Evolutionary conservation across 2,329 filamentous ascomycete species (phyloP).

Genomic region (Chrysosphaeria jannelii): DNA sequence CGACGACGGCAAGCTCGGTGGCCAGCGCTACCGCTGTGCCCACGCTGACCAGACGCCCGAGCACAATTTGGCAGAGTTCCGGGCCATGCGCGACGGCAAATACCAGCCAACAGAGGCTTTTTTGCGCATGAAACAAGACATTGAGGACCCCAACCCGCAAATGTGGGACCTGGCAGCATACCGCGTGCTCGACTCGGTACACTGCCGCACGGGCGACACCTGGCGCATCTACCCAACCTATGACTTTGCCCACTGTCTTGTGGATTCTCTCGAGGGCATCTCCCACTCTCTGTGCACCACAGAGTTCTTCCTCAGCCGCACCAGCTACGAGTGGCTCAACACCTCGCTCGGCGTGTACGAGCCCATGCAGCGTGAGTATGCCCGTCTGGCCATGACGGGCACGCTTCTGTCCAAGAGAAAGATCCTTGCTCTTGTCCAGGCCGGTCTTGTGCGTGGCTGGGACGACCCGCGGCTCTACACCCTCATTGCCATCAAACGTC

Average conservation of each 20-base stretch:
- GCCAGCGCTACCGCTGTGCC: constrained; percentile 46
- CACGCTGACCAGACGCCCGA: constrained; percentile 49
- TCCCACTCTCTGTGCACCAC: constrained; percentile 40
- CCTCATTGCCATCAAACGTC: constrained; percentile 51
- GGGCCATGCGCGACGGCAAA: constrained; percentile 73
- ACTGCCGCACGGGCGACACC: constrained; percentile 50
- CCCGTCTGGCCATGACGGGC: constrained; percentile 40
- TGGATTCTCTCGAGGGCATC: constrained; percentile 76
- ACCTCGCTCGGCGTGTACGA: constrained; percentile 56
- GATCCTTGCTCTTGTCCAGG: constrained; percentile 49
- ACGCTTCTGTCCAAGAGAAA: constrained; percentile 72
- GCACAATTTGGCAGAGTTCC: constrained; percentile 49
- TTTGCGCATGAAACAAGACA: constrained; percentile 62
- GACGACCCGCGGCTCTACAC: constrained; percentile 80
- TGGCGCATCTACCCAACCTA: constrained; percentile 95
- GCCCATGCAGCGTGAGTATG: constrained; percentile 79
- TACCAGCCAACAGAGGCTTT: constrained; percentile 66
- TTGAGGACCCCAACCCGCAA: constrained; percentile 3
- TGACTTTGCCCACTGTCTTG: constrained; percentile 73
- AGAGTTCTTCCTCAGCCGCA: constrained; percentile 23
- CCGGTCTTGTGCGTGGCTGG: constrained; percentile 55
- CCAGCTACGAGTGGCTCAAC: constrained; percentile 75
- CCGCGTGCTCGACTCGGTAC: constrained; percentile 38
- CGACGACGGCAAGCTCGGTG: constrained; percentile 35
- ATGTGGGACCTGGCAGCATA: constrained; percentile 90